Base-by-base conservation (phyloP, 495 filamentous ascomycete genomes). In the Amphirosellinia nigrospora region DNA sequence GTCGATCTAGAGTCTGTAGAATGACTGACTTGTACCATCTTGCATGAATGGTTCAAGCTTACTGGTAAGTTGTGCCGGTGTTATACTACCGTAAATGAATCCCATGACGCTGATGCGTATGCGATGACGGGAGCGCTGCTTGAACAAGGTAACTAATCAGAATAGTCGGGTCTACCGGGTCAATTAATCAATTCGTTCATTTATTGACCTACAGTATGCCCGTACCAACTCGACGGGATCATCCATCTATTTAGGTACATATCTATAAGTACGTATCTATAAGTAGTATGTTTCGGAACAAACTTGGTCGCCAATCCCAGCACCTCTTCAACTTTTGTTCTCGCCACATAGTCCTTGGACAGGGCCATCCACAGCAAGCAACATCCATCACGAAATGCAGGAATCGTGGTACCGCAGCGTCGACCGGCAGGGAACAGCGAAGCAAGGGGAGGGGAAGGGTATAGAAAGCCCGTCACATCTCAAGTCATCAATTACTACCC, bases 401-500 rank as follows among this genome's bases (percentile, higher is more conserved):
- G 30, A 30, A 30, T 16, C 28, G 23, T 30, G 26, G 50, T 30
- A 30, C 50, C 50, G 23, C 50, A 53, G 19, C 50, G 19, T 34
- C 16, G n/a, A 58, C 30, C 55, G 32, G 32, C 55, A 32, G 55
- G 55, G 55, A 36, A 21, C 32, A 21, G 30, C 56, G n/a, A 39
- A 15, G 58, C 11, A 23, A 13, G 58, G 32, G 36, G 28, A 5
- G 13, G 2, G 53, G 28, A n/a, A 28, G 55, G 53, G 53, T 56
- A 56, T 56, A 34, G 53, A 36, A 56, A 56, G 30, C 55, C 55
- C 55, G 58, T 61, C 58, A 41, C 58, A 41, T 61, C 58, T 61
- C 36, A 26, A 26, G 58, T 61, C 58, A 41, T 61, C 58, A 41
- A 41, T 41, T 41, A 41, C 56, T 30, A 23, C 56, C 56, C 56